Percentiles rank a stretch among this genome's conserved stretches.
Conservation (phyloP, 2,329 filamentous ascomycete genomes). For the Pestalotiopsis sp. region DNA sequence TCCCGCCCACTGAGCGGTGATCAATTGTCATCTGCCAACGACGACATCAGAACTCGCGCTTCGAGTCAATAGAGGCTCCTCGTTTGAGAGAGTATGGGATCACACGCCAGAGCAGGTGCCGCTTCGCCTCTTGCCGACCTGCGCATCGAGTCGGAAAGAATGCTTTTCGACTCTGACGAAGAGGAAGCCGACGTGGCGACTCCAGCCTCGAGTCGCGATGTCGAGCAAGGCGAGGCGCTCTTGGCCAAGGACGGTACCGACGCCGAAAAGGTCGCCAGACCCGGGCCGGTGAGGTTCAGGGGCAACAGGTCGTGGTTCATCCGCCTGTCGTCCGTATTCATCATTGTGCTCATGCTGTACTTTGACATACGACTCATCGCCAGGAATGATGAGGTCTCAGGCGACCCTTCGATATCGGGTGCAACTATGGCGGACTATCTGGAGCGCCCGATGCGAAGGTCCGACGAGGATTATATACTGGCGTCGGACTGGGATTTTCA, state of each 20-base stretch:
- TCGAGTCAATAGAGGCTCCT: background rate
- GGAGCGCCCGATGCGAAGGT: constrained; percentile 14
- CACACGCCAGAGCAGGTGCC: constrained; percentile 1
- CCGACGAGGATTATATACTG: constrained; percentile 55
- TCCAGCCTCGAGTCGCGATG: constrained; percentile 6
- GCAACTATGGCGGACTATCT: background rate
- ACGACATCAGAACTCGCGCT: background rate
- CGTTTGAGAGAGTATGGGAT: background rate
- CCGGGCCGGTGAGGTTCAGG: background rate
- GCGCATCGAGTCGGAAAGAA: constrained; percentile 5
- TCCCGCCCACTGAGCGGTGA: background rate
- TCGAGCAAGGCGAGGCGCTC: constrained; percentile 14
- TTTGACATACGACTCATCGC: constrained; percentile 13
- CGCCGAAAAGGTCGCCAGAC: constrained; percentile 10
- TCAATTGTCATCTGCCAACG: background rate
- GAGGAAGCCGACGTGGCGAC: background rate
- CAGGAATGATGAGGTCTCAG: background rate
- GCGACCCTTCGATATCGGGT: background rate
- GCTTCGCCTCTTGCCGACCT: background rate
- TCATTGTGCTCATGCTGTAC: constrained; percentile 10
- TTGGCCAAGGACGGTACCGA: constrained; percentile 9
- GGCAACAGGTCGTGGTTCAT: constrained; percentile 16
- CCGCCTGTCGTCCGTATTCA: constrained; percentile 10
- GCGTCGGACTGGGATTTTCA: constrained; percentile 56
- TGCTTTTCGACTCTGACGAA: constrained; percentile 7